Percentiles rank a stretch among this genome's conserved stretches.
Conservation (phyloP, 805 yeast genomes). For the Kuraishia cidri region DNA sequence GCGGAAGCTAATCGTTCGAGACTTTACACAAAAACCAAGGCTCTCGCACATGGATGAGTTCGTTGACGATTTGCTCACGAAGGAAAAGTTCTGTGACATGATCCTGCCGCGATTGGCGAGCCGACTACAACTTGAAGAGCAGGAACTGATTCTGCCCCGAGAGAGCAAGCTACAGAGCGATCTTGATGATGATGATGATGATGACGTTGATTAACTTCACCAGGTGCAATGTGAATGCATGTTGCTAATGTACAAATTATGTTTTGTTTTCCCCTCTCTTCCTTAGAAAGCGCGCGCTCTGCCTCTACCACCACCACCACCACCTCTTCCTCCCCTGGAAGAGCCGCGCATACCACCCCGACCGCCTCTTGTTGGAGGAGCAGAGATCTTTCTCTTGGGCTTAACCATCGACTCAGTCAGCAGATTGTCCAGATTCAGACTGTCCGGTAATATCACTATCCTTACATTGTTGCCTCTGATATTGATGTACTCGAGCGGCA, state of each 20-base stretch:
- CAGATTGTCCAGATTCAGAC: constrained; percentile 61
- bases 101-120: constrained; percentile 56
- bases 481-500: constrained; percentile 66
- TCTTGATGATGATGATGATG: constrained; percentile 17
- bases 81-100: constrained; percentile 61
- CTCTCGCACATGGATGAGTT: constrained; percentile 65
- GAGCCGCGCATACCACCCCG: not conserved
- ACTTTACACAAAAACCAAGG: constrained; percentile 24
- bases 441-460: constrained; percentile 77
- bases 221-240: too few species aligned
- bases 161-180: constrained; percentile 24
- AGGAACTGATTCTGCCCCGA: constrained; percentile 28
- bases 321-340: constrained; percentile 9
- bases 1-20: constrained; percentile 52
- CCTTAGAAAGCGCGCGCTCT: constrained; percentile 21
- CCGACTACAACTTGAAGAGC: constrained; percentile 30
- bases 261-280: not conserved
- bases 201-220: not conserved
- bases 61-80: constrained; percentile 48
- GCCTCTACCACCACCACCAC: constrained; percentile 16
- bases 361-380: not conserved
- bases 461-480: constrained; percentile 87
- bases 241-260: too few species aligned
- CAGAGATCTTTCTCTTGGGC: constrained; percentile 8
- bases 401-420: constrained; percentile 41